Conservation (phyloP, 2,329 filamentous ascomycete species). For the Nothopassalora personata region DNA sequence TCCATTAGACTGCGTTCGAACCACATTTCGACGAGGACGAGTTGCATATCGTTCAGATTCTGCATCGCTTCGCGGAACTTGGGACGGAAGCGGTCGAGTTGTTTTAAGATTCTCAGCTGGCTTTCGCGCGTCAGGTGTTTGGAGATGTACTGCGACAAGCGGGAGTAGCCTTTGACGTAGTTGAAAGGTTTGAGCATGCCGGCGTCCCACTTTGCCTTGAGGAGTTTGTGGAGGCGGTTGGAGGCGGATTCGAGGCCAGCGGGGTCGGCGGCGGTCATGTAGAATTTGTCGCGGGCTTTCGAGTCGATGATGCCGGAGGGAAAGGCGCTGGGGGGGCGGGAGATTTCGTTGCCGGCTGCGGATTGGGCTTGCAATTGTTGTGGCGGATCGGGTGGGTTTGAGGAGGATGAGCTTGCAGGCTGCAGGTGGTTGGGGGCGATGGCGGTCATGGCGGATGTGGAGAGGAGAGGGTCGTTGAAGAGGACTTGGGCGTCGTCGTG, state of each 20-base stretch:
- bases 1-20: conserved; percentile 96
- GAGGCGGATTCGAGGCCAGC: conserved; percentile 81
- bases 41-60: conserved; percentile 83
- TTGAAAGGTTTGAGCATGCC: conserved; percentile 95
- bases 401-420: conserved; percentile 21
- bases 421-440: conserved; percentile 40
- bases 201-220: conserved; percentile 93
- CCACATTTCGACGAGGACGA: conserved; percentile 98
- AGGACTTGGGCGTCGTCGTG: conserved; percentile 47
- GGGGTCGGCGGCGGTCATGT: conserved; percentile 92
- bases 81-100: conserved; percentile 86
- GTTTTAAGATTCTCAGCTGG: conserved; percentile 84
- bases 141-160: conserved; percentile 87
- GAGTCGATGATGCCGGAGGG: conserved; percentile 49
- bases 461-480: conserved; percentile 55
- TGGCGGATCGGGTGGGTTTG: conserved; percentile 28
- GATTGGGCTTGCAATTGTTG: conserved; percentile 19
- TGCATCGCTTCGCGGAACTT: conserved; percentile 96
- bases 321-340: conserved; percentile 56
- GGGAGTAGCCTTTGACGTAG: conserved; percentile 92
- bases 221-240: conserved; percentile 88
- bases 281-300: conserved; percentile 76
- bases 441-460: conserved; percentile 38
- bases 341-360: conserved; percentile 51
- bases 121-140: conserved; percentile 74